Percentiles rank a stretch among this genome's conserved stretches.
phyloP scores from a whole-genome alignment of 345 rosid species.

The Eucalyptus pauciflora region DNA sequence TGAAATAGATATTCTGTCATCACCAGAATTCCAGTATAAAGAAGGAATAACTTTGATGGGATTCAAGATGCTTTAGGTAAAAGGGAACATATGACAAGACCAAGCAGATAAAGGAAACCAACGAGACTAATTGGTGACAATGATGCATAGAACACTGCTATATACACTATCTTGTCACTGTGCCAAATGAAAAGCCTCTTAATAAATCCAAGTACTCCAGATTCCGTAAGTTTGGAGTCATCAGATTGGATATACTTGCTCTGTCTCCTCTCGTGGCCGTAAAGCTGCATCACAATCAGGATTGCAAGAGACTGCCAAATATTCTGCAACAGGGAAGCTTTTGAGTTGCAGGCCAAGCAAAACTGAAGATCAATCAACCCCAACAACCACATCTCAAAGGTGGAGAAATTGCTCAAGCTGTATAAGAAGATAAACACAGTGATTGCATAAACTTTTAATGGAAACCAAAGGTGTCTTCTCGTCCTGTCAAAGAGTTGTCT shows the following conservation, averaged over 20 bases:
- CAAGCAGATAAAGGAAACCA: slow-evolving; percentile 78
- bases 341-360: slow-evolving; percentile 59
- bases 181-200: slow-evolving; percentile 74
- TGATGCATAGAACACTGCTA: slow-evolving; percentile 69
- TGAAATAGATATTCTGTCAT: slow-evolving; percentile 83
- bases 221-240: slow-evolving; percentile 37
- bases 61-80: slow-evolving; percentile 74
- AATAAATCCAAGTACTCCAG: slow-evolving; percentile 48
- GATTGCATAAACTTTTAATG: slow-evolving; percentile 69
- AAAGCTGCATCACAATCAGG: slow-evolving; percentile 91
- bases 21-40: slow-evolving; percentile 65
- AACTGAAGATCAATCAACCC: slow-evolving; percentile 49
- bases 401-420: slow-evolving; percentile 69
- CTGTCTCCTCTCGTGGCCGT: slow-evolving; percentile 90
- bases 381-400: slow-evolving; percentile 66
- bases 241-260: slow-evolving; percentile 45
- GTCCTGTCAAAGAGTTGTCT: slow-evolving; percentile 84
- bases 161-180: slow-evolving; percentile 66
- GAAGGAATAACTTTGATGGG: slow-evolving; percentile 67
- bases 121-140: slow-evolving; percentile 69
- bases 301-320: slow-evolving; percentile 92
- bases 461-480: slow-evolving; percentile 83
- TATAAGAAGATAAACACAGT: slow-evolving; percentile 72
- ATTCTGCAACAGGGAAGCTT: slow-evolving; percentile 64
- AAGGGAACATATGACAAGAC: slow-evolving; percentile 61